Conservation (phyloP, 192 early-diverging fungal genomes). For the Backusella parvicylindrica region DNA sequence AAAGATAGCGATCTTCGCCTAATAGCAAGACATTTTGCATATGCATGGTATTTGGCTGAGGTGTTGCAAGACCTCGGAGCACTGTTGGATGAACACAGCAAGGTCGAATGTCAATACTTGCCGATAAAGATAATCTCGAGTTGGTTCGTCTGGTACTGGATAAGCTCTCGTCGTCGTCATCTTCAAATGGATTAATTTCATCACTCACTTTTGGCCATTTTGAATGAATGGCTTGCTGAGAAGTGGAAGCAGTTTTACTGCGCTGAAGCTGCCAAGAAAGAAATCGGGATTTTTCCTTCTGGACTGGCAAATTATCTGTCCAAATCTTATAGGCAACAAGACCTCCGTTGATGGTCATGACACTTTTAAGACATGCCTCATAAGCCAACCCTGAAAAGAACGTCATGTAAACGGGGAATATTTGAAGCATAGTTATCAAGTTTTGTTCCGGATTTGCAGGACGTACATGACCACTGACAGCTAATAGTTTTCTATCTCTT, state of each 20-base stretch:
- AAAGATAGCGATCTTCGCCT: conserved; percentile 29
- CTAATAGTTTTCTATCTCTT: conserved; percentile 52
- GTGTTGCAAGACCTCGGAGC: conserved; percentile 17
- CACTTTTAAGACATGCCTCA: conserved; percentile 58
- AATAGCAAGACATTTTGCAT: conserved; percentile 27
- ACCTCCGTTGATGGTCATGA: conserved; percentile 59
- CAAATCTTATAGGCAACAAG: conserved; percentile 66
- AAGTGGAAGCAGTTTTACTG: background rate
- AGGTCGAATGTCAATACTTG: conserved; percentile 3
- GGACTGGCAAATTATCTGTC: conserved; percentile 41
- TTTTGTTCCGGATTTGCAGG: conserved; percentile 57
- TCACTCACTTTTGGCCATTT: conserved; percentile 18
- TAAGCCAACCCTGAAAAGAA: conserved; percentile 59
- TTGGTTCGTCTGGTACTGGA: background rate
- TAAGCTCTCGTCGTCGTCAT: background rate
- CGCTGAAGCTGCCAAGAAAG: conserved; percentile 15
- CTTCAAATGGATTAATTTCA: conserved; percentile 3
- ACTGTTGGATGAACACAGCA: conserved; percentile 39
- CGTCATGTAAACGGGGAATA: conserved; percentile 64
- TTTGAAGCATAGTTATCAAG: conserved; percentile 64
- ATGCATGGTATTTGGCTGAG: conserved; percentile 25
- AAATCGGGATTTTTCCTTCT: background rate
- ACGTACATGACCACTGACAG: conserved; percentile 63
- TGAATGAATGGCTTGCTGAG: background rate
- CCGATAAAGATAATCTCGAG: conserved; percentile 8